These are phyloP conservation scores for Beauveria sp. DNA, from an alignment of 2,329 filamentous ascomycete genomes.

Conservation along the genomic window DNA sequence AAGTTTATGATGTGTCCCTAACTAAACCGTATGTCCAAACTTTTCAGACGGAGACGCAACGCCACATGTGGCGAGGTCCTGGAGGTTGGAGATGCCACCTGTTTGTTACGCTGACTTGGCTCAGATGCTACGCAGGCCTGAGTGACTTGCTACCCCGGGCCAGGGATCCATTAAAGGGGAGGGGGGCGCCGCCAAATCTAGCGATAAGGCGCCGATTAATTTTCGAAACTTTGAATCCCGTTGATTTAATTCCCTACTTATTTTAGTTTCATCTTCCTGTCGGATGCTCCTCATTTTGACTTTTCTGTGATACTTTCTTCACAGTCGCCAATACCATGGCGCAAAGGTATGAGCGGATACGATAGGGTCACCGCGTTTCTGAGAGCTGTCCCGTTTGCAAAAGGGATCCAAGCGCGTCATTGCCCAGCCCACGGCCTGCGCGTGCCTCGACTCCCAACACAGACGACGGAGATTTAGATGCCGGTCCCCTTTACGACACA, in stretches of 20 bases:
- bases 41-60: not conserved
- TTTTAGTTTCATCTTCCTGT: not conserved
- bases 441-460: not conserved
- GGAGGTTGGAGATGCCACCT: slow-evolving; percentile 1
- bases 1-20: no score
- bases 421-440: not conserved
- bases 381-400: not conserved
- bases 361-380: not conserved
- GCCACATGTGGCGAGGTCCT: not conserved
- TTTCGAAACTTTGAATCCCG: not conserved
- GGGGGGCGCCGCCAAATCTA: not conserved
- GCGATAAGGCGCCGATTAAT: slow-evolving; percentile 4
- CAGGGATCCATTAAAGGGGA: slow-evolving; percentile 9
- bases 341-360: slow-evolving; percentile 24
- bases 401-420: not conserved
- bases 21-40: no score
- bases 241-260: not conserved
- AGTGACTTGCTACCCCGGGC: not conserved
- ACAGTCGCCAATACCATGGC: slow-evolving; percentile 21
- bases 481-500: not conserved
- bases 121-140: not conserved
- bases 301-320: not conserved
- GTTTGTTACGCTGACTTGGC: not conserved
- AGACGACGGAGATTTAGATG: not conserved
- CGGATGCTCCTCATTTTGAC: not conserved